Evolutionary conservation across 2,329 filamentous ascomycete species (phyloP), one percentile per base, ranked within the genome.

Genomic region (Cadophora luteo-olivacea): DNA sequence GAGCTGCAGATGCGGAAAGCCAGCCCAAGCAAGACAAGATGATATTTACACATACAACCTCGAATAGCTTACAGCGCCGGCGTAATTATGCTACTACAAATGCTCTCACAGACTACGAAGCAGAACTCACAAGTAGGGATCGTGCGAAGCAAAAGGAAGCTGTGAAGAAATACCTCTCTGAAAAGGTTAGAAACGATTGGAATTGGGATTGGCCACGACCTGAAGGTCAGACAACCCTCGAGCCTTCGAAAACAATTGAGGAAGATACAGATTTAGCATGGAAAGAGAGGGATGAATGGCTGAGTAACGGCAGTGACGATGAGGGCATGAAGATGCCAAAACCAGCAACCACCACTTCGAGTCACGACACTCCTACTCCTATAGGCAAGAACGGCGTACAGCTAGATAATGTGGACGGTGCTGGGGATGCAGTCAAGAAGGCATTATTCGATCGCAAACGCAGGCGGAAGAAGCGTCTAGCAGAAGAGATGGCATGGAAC

Each of bases 401-500:
- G 4, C 80, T 81, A 68, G 79, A 82, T 49, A 80, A 68, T 54
- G 81, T 81, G 1, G 80, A 83, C 68, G 77, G 77, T 4, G 77
- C 82, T 22, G 79, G 77, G 7, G 73, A 77, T 9, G 61, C 71
- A 1, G 64, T 77, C 24, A 70, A 69, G 58, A 73, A 70, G 24
- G 65, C 61, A 2, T 58, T 68, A 54, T 61, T 51, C 2, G 73
- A 76, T 12, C 72, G 74, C n/a, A 77, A 89, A 71, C 65, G 83
- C 83, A 32, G 80, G 75, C 64, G 77, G 24, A 78, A 73, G 60
- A 86, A 84, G 73, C 85, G 83, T 61, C 77, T 87, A 61, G 85
- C 87, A 70, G 87, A 89, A 66, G 91, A 92, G 81, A 86, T 89
- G 81, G 79, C 82, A 36, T 97, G 92, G 90, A 98, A 97, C 75